A percentile compares a stretch with the other conserved stretches of the same genome.
phyloP scores from a whole-genome alignment of 2,329 filamentous ascomycete genomes.

The Zalaria obscura region DNA sequence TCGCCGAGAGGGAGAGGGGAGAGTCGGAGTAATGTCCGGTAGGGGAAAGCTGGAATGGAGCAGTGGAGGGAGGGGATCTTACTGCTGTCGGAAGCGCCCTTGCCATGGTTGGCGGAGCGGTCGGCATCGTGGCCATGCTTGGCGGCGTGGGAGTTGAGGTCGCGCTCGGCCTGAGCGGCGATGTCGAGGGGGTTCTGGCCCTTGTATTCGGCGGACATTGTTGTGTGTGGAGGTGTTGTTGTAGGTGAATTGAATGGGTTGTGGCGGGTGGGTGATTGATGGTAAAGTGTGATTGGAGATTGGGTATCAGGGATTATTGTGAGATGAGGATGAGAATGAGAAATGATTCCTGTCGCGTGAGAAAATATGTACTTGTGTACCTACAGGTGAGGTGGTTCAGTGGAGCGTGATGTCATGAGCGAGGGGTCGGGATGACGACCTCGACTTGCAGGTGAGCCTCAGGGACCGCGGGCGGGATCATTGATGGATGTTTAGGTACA shows the following conservation, averaged over 20 bases:
- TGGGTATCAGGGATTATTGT: too few relatives aligned
- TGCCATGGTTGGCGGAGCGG: constrained; percentile 9
- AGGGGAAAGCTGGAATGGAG: neutral
- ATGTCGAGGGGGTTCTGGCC: constrained; percentile 27
- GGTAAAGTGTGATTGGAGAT: too few relatives aligned
- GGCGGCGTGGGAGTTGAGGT: constrained; percentile 29
- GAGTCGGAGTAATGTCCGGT: neutral
- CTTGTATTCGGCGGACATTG: constrained; percentile 29
- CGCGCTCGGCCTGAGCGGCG: constrained; percentile 33
- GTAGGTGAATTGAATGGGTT: constrained; percentile 4
- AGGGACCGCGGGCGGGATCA: too few relatives aligned
- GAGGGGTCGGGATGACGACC: too few relatives aligned
- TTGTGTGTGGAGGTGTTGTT: constrained; percentile 6
- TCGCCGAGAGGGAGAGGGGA: too few relatives aligned
- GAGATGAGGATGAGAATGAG: too few relatives aligned
- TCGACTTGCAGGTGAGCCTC: too few relatives aligned
- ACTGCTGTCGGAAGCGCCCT: constrained; percentile 23
- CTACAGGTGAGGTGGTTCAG: too few relatives aligned
- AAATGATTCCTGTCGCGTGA: too few relatives aligned
- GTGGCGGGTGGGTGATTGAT: neutral
- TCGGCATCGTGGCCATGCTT: constrained; percentile 20
- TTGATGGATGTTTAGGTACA: too few relatives aligned
- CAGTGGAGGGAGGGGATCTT: constrained; percentile 11
- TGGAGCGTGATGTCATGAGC: too few relatives aligned
- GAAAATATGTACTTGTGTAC: too few relatives aligned